These are phyloP conservation scores for Hypericum perforatum DNA, from an alignment of 345 rosid genomes.

Conservation along the genomic window DNA sequence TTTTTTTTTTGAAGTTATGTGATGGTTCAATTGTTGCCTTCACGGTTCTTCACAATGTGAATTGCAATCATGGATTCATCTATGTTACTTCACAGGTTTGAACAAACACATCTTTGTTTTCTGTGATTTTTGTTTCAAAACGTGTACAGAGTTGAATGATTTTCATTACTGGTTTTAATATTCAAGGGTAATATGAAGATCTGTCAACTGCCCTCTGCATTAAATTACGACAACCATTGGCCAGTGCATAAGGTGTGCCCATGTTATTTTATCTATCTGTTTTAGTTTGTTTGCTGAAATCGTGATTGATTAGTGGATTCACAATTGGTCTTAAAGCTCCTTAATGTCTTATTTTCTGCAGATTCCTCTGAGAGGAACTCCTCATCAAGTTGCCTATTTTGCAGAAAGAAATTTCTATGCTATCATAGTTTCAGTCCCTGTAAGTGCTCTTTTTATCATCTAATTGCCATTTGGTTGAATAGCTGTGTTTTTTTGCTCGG, in stretches of 20 bases:
- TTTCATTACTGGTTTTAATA: constrained; percentile 11
- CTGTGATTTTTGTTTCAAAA: constrained; percentile 1
- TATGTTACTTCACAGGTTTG: constrained; percentile 86
- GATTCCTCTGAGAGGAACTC: constrained; percentile 90
- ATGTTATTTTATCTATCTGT: background rate
- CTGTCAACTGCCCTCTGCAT: constrained; percentile 74
- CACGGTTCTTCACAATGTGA: constrained; percentile 96
- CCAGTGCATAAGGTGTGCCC: constrained; percentile 74
- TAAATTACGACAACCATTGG: constrained; percentile 93
- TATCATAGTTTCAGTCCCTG: constrained; percentile 79
- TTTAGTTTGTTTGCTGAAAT: background rate
- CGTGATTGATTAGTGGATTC: background rate
- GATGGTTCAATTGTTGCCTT: constrained; percentile 90
- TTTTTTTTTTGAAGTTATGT: constrained; percentile 53
- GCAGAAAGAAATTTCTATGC: constrained; percentile 85
- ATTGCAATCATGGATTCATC: constrained; percentile 91
- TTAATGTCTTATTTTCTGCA: constrained; percentile 25
- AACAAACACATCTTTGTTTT: constrained; percentile 9
- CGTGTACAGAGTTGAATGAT: background rate
- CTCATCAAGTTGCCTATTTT: constrained; percentile 94
- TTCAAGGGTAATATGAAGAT: constrained; percentile 82
- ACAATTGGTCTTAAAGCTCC: constrained; percentile 5
- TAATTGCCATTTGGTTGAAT: constrained; percentile 1
- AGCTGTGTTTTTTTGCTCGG: background rate
- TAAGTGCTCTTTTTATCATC: constrained; percentile 27